Base-by-base conservation (phyloP, 768 basidiomycete genomes). In the Lactarius trivialis region DNA sequence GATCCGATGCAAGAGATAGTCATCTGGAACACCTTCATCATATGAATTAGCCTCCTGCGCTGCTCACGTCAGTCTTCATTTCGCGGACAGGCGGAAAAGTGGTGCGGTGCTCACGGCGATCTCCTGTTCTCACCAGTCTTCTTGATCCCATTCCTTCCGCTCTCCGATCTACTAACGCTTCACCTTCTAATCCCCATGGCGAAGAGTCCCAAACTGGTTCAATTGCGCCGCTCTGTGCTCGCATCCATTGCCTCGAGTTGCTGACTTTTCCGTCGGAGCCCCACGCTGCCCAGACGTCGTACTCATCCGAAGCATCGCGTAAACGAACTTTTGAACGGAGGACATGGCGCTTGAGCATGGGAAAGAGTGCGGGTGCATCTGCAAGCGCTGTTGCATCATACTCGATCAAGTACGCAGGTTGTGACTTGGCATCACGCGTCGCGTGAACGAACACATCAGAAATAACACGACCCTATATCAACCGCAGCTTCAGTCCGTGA, bases 271-370 rank as follows among this genome's bases (percentile, higher is more conserved):
- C 60, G 58, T 76, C 75, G 24, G 68, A 63, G 0, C 85, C 86
- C 91, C 93, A 98, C 7, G 85, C 82, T 0, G 86, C 82, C 86
- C 90, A 96, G 14, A 91, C 81, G 66, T 88, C 85, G 74, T 84
- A 93, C 65, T 92, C 83, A 1, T 83, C 80, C 4, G 90, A 85
- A 4, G 87, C 87, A 69, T 92, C 88, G 57, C 82, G 79, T 26
- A 98, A 76, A 70, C 86, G 88, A 39, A 98, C 92, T 70, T 92
- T 95, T 15, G 93, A 88, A 6, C 96, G 87, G 1, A 99, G 81
- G 43, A 95, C 81, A 73, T 89, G 91, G 14, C 86, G 85, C 70
- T 91, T 93, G 65, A 98, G 78, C 61, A 89, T 76, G n/a, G 84
- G 70, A 15, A 86, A 72, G 32, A 97, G 77, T 0, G 87, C 73